phyloP scores from a whole-genome alignment of 257 asterid genomes.

The Capsicum rhomboideum region DNA sequence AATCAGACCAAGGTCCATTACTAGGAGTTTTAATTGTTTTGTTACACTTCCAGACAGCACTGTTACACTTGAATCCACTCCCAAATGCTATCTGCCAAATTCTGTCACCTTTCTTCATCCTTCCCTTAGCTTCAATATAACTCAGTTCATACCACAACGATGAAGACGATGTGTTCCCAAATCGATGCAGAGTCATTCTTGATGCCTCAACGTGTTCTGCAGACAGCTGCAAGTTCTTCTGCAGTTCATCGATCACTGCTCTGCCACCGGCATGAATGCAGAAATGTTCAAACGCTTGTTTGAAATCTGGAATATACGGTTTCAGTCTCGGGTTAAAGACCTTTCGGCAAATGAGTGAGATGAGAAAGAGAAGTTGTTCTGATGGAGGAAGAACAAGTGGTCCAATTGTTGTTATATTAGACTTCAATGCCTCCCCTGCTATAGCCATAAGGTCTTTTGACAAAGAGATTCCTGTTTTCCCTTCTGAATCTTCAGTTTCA shows the following conservation, averaged over 20 bases:
- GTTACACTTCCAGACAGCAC: conserved; percentile 32
- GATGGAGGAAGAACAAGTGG: conserved; percentile 24
- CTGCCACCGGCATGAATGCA: conserved; percentile 34
- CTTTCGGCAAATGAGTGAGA: conserved; percentile 2
- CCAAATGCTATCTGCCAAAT: conserved; percentile 27
- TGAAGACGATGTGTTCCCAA: conserved; percentile 25
- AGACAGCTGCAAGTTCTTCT: conserved; percentile 16
- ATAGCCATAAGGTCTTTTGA: conserved; percentile 23
- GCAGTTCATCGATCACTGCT: conserved; percentile 27
- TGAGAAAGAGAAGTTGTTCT: conserved; percentile 14
- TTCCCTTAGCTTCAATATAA: conserved; percentile 26
- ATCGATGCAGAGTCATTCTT: conserved; percentile 23
- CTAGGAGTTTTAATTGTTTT: not conserved
- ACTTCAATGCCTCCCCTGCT: conserved; percentile 24
- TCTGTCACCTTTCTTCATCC: conserved; percentile 22
- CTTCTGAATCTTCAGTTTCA: conserved; percentile 17
- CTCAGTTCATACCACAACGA: conserved; percentile 25
- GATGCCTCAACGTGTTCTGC: conserved; percentile 24
- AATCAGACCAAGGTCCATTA: conserved; percentile 7
- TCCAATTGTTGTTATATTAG: conserved; percentile 26
- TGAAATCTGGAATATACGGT: conserved; percentile 23
- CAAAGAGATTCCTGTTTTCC: conserved; percentile 18
- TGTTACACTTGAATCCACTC: conserved; percentile 35
- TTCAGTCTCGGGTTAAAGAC: not conserved
- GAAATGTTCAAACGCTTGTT: conserved; percentile 23